Conservation (phyloP, 2,329 filamentous ascomycete species). For the Aspergillus sp. region DNA sequence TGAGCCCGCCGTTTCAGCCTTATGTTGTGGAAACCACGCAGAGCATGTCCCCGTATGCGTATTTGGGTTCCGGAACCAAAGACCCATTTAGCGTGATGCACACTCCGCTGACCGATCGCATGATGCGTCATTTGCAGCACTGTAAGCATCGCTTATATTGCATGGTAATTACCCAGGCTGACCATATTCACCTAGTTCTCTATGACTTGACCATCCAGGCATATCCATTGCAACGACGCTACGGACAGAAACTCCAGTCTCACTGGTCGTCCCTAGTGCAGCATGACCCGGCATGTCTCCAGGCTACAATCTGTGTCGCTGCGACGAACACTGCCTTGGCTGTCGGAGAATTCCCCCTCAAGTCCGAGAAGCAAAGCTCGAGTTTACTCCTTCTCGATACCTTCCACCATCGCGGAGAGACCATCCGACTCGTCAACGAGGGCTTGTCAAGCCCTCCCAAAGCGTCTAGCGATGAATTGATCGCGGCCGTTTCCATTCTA, state of each 20-base stretch:
- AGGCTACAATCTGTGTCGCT: conserved; percentile 37
- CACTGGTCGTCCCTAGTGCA: conserved; percentile 37
- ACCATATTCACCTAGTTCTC: conserved; percentile 25
- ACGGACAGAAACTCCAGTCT: conserved; percentile 30
- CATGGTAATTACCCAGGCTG: neutral
- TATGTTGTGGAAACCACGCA: conserved; percentile 6
- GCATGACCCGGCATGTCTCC: conserved; percentile 34
- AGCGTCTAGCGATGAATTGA: conserved; percentile 38
- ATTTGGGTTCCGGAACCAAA: conserved; percentile 29
- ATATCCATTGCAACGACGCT: conserved; percentile 34
- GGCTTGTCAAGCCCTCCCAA: conserved; percentile 36
- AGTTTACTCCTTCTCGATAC: conserved; percentile 36
- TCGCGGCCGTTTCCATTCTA: conserved; percentile 38
- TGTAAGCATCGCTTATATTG: conserved; percentile 25
- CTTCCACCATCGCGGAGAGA: conserved; percentile 38
- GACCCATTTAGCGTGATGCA: conserved; percentile 37
- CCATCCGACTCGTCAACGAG: conserved; percentile 38
- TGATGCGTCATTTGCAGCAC: conserved; percentile 35
- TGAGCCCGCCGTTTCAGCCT: conserved; percentile 11
- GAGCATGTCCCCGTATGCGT: conserved; percentile 22
- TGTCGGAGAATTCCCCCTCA: conserved; percentile 31
- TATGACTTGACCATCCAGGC: conserved; percentile 34
- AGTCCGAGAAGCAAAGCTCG: conserved; percentile 25
- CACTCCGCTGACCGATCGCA: conserved; percentile 35
- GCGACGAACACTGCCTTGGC: conserved; percentile 35